Evolutionary conservation across 345 rosid genomes (phyloP).

Genomic region (Carallia pectinifolia): DNA sequence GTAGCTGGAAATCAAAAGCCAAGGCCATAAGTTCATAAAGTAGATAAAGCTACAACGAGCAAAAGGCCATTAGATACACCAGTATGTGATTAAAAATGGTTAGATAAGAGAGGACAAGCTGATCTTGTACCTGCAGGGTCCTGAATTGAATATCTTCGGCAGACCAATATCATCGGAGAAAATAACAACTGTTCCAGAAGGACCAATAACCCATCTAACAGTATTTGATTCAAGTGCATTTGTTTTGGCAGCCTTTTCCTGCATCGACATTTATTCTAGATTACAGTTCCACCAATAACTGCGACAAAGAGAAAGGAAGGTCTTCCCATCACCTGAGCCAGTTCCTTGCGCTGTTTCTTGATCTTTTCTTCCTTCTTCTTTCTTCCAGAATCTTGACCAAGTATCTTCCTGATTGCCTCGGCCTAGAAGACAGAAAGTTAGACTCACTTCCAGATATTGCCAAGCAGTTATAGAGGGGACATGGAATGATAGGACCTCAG

Average conservation of each 20-base stretch:
- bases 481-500: constrained; percentile 19
- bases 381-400: constrained; percentile 28
- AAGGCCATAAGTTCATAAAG: not conserved
- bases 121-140: constrained; percentile 43
- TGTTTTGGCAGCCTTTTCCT: constrained; percentile 14
- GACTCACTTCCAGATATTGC: not conserved
- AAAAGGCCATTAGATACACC: not conserved
- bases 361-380: constrained; percentile 32
- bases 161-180: constrained; percentile 29
- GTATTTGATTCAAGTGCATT: constrained; percentile 16
- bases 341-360: constrained; percentile 16
- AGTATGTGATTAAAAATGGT: not conserved
- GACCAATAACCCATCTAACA: constrained; percentile 22
- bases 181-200: constrained; percentile 26
- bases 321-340: constrained; percentile 23
- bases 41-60: not conserved
- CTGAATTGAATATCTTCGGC: constrained; percentile 31
- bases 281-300: not conserved
- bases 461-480: not conserved
- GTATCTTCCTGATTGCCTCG: constrained; percentile 33
- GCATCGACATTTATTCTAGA: not conserved
- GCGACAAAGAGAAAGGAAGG: not conserved
- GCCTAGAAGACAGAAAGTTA: constrained; percentile 21
- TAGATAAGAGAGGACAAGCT: not conserved
- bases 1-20: constrained; percentile 17